These are phyloP conservation scores for Penicillium angulare DNA, from an alignment of 495 filamentous ascomycete species.

Conservation along the genomic window DNA sequence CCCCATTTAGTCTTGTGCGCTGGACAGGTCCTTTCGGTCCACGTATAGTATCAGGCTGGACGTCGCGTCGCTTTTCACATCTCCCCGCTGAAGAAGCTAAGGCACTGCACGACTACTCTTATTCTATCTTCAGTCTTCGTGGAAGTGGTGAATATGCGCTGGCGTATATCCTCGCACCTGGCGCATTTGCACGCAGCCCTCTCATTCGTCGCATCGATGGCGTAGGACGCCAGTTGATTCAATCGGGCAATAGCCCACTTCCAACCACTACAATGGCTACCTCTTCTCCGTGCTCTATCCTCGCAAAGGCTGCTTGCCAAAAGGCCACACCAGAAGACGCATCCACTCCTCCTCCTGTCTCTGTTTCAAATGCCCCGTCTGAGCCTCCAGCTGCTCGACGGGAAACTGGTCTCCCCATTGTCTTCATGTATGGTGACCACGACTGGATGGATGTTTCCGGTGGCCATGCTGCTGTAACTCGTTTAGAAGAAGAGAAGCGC, in stretches of 20 bases:
- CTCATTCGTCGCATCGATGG: conserved; percentile 82
- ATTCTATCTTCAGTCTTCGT: conserved; percentile 87
- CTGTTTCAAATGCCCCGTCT: conserved; percentile 2
- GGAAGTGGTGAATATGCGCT: conserved; percentile 96
- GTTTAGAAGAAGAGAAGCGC: conserved; percentile 66
- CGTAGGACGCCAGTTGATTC: conserved; percentile 68
- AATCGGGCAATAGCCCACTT: conserved; percentile 14
- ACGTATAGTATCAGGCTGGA: conserved; percentile 92
- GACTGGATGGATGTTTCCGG: conserved; percentile 98
- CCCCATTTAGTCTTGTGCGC: conserved; percentile 86
- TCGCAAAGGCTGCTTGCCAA: conserved; percentile 6
- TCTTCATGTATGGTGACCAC: conserved; percentile 93
- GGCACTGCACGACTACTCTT: conserved; percentile 86
- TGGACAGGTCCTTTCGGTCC: conserved; percentile 91
- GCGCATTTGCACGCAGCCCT: conserved; percentile 86
- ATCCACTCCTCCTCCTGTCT: conserved; percentile 6
- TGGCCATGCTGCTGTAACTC: conserved; percentile 76
- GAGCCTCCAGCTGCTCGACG: conserved; percentile 29
- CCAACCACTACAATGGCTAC: conserved; percentile 2
- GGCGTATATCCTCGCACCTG: conserved; percentile 88
- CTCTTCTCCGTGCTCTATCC: conserved; percentile 14
- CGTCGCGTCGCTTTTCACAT: conserved; percentile 85
- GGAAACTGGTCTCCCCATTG: conserved; percentile 78
- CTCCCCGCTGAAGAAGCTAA: conserved; percentile 77
- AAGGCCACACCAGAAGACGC: conserved; percentile 6